Evolutionary conservation across 164 flowering plant genomes (phyloP).

Genomic region (Piper betle): DNA sequence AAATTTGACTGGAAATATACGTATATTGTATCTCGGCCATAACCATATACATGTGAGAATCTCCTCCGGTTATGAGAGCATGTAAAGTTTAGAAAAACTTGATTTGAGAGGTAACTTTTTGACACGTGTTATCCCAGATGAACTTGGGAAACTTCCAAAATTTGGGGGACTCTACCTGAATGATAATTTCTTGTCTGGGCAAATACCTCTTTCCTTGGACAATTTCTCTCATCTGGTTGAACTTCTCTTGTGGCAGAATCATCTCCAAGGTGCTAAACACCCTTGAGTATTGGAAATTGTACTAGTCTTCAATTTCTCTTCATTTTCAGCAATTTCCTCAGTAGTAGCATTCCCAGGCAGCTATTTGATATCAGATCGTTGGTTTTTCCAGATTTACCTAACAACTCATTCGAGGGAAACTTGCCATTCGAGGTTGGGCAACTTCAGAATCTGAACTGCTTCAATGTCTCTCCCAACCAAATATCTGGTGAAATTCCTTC

Average conservation of each 20-base stretch:
- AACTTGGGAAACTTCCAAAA: background rate
- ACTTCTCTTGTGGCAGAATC: slow-evolving; percentile 5
- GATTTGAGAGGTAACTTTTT: background rate
- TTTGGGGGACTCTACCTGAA: background rate
- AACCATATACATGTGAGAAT: background rate
- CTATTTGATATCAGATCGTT: slow-evolving; percentile 5
- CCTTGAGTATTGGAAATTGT: slow-evolving; percentile 7
- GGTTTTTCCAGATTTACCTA: slow-evolving; percentile 3
- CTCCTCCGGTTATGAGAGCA: background rate
- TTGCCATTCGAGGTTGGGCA: slow-evolving; percentile 3
- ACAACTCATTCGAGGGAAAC: slow-evolving; percentile 7
- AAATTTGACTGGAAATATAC: slow-evolving; percentile 20
- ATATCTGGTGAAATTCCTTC: slow-evolving; percentile 4
- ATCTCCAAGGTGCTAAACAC: slow-evolving; percentile 7
- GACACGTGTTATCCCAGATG: background rate
- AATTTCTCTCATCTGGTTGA: slow-evolving; percentile 1
- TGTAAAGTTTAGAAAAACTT: background rate
- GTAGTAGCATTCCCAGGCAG: slow-evolving; percentile 9
- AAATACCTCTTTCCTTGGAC: background rate
- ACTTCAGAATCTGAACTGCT: background rate
- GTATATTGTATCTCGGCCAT: background rate
- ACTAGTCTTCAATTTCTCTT: background rate
- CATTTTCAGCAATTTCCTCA: slow-evolving; percentile 5
- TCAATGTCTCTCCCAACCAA: background rate
- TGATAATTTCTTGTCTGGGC: background rate